A percentile compares a stretch with the other conserved stretches of the same genome.
phyloP scores from a whole-genome alignment of 805 yeast genomes.

The Saccharomyces jurei region DNA sequence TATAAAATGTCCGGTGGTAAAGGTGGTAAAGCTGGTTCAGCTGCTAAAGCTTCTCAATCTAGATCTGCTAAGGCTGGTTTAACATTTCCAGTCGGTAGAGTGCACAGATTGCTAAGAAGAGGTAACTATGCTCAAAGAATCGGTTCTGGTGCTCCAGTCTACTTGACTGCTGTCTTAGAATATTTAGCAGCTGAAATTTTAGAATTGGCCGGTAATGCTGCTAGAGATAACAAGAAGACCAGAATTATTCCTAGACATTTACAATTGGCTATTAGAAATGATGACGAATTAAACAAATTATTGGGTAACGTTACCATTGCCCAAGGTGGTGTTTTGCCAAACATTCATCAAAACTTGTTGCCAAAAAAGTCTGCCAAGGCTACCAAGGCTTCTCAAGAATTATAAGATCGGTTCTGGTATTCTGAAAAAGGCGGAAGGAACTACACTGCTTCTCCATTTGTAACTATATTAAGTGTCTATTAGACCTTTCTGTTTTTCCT shows the following conservation, averaged over 20 bases:
- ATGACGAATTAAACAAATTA: conserved; percentile 94
- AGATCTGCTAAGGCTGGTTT: conserved; percentile 98
- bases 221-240: conserved; percentile 97
- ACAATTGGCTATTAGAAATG: conserved; percentile 97
- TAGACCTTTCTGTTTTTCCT: neutral
- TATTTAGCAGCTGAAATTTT: conserved; percentile 96
- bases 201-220: conserved; percentile 98
- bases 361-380: conserved; percentile 65
- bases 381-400: conserved; percentile 59
- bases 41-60: conserved; percentile 93
- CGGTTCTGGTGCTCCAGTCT: conserved; percentile 99
- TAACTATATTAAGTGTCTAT: neutral
- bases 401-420: conserved; percentile 30
- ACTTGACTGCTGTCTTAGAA: conserved; percentile 93
- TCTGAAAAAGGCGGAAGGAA: neutral
- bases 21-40: conserved; percentile 89
- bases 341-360: conserved; percentile 87
- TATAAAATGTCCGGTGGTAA: conserved; percentile 57
- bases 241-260: conserved; percentile 98
- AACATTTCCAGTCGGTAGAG: conserved; percentile 99
- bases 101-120: conserved; percentile 91
- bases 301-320: conserved; percentile 92
- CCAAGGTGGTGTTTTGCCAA: conserved; percentile 98
- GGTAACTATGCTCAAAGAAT: conserved; percentile 98
- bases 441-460: neutral